Evolutionary conservation across 176 grass and related monocot species (phyloP).

Genomic region (Hsuehochloa calcarea): DNA sequence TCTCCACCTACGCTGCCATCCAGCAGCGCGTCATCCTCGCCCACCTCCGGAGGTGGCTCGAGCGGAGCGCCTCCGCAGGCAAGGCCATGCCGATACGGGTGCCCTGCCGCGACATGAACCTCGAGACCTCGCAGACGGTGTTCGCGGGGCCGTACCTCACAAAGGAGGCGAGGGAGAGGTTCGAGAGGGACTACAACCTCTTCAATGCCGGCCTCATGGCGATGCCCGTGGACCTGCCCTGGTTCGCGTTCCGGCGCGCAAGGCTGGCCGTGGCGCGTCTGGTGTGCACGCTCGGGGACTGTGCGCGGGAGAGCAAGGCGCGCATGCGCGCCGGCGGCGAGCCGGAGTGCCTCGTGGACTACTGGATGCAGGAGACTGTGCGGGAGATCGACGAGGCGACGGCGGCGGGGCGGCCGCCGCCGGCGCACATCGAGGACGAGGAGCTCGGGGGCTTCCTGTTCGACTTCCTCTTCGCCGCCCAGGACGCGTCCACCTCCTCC

Average conservation of each 20-base stretch:
- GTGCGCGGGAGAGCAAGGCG: conserved; percentile 56
- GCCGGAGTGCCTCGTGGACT: conserved; percentile 76
- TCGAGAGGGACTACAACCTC: conserved; percentile 66
- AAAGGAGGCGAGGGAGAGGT: conserved; percentile 39
- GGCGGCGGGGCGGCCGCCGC: conserved; percentile 15
- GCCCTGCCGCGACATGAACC: conserved; percentile 84
- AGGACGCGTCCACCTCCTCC: conserved; percentile 89
- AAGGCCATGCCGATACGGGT: conserved; percentile 48
- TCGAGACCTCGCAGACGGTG: conserved; percentile 88
- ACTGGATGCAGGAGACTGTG: conserved; percentile 75
- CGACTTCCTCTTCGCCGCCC: conserved; percentile 90
- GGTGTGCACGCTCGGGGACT: conserved; percentile 47
- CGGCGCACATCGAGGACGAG: conserved; percentile 45
- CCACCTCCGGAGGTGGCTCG: conserved; percentile 55
- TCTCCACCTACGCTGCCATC: conserved; percentile 58
- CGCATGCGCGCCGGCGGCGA: conserved; percentile 59
- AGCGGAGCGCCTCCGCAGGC: not conserved
- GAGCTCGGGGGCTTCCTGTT: conserved; percentile 66
- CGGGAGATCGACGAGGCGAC: conserved; percentile 52
- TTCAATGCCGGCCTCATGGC: conserved; percentile 89
- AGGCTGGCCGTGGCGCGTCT: conserved; percentile 59
- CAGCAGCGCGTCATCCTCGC: conserved; percentile 63
- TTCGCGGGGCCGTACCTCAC: conserved; percentile 75
- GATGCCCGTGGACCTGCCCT: conserved; percentile 73
- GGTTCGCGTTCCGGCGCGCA: conserved; percentile 77